Base-by-base conservation (phyloP, 768 basidiomycete genomes). In the Suillus bovinus region DNA sequence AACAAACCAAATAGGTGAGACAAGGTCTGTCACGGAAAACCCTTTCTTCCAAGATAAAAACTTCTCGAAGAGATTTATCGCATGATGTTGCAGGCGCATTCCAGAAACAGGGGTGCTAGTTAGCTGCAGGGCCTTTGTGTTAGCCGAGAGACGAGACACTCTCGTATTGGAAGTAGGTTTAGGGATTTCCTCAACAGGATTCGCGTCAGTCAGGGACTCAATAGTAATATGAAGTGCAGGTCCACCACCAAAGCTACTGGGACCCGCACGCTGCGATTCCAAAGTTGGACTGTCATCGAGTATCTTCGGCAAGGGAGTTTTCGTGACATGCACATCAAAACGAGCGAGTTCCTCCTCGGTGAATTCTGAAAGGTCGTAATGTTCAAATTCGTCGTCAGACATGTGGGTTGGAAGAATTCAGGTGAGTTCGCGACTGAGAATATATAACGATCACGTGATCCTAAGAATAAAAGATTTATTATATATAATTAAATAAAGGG, bases 11-110 rank as follows among this genome's bases (percentile, higher is more conserved):
- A 84, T 72, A 10, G 85, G 86, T 14, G 81, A 75, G 31, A 83
- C 80, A 16, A 91, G 72, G 70, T 90, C 89, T 0, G 88, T 83
- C 24, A 90, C 89, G 2, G 84, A 84, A 14, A 91, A 68, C 13
- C 76, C 39, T 1, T 71, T 72, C 9, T 77, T 79, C 64, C 76
- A 70, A 1, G 74, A 69, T n/a, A 84, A 79, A 74, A 82, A 86
- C 14, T 66, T 69, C 34, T 74, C 61, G 39, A 81, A 77, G 0
- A 85, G 86, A 64, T 72, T 78, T 27, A 1, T 39, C 16, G 6
- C 2, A 1, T 20, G 22, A 20, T 27, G 38, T 27, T 0, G 54
- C 5, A 5, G 24, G 14, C 36, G 54, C 17, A 10, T 27, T 46
- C 55, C 42, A 41, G 56, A 20, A 38, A 24, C 53, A 11, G 42